phyloP scores from a whole-genome alignment of 169 alveolate genomes.

The Toxoplasma gondii region DNA sequence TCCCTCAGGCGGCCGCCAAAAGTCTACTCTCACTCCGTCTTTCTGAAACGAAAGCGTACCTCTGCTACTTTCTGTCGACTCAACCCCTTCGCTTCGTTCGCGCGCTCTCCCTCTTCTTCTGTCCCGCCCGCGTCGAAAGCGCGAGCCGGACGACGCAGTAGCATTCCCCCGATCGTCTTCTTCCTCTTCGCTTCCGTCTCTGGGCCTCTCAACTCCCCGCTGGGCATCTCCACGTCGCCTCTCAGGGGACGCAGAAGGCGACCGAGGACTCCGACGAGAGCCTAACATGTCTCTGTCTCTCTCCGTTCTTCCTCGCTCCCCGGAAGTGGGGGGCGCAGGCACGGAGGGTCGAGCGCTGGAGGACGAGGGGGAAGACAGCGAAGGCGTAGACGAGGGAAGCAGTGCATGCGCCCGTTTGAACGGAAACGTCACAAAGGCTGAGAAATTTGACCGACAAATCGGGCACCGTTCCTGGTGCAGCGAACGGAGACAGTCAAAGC shows the following conservation, averaged over 20 bases:
- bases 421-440: constrained; percentile 75
- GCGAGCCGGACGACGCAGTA: background rate
- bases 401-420: constrained; percentile 29
- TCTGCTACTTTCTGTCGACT: background rate
- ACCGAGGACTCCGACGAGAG: background rate
- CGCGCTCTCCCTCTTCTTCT: background rate
- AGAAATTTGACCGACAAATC: constrained; percentile 73
- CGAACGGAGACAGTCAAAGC: constrained; percentile 74
- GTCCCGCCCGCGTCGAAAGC: background rate
- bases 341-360: background rate
- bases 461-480: constrained; percentile 78
- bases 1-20: no score
- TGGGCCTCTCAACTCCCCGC: background rate
- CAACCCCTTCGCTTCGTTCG: background rate
- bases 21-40: no score
- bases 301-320: background rate
- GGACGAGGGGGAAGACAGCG: background rate
- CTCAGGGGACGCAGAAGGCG: background rate
- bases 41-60: background rate
- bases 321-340: background rate
- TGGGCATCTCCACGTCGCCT: background rate
- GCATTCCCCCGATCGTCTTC: background rate
- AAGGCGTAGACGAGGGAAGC: background rate
- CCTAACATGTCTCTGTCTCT: background rate
- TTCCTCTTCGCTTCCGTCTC: background rate